These are phyloP conservation scores for Neonectria faginata DNA, from an alignment of 2,329 filamentous ascomycete species.

Conservation along the genomic window DNA sequence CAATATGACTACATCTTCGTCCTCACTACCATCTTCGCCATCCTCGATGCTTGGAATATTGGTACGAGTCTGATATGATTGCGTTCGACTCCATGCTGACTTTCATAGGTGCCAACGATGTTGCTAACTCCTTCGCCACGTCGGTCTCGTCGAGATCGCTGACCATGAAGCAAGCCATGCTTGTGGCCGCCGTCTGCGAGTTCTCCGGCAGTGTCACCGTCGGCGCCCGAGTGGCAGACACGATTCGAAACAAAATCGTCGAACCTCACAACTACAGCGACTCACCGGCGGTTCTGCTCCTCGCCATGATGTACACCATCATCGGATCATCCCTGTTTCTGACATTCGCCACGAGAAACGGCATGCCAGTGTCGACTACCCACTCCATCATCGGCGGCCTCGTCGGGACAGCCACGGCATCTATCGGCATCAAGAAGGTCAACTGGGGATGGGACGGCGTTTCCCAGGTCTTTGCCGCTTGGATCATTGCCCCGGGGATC, in stretches of 20 bases:
- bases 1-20: slow-evolving; percentile 69
- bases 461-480: slow-evolving; percentile 54
- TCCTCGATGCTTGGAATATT: slow-evolving; percentile 71
- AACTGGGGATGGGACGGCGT: slow-evolving; percentile 54
- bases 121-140: slow-evolving; percentile 61
- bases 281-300: slow-evolving; percentile 60
- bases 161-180: slow-evolving; percentile 60
- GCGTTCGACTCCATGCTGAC: slow-evolving; percentile 18
- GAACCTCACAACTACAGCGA: slow-evolving; percentile 56
- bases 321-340: slow-evolving; percentile 64
- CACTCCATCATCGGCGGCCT: slow-evolving; percentile 62
- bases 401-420: slow-evolving; percentile 52
- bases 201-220: slow-evolving; percentile 58
- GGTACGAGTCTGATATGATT: slow-evolving; percentile 49
- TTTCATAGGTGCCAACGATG: slow-evolving; percentile 59
- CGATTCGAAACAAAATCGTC: slow-evolving; percentile 61
- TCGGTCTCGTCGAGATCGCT: slow-evolving; percentile 60
- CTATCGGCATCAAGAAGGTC: slow-evolving; percentile 51
- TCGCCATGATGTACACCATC: slow-evolving; percentile 67
- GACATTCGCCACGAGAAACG: slow-evolving; percentile 62
- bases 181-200: slow-evolving; percentile 57
- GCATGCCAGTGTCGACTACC: slow-evolving; percentile 66
- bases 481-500: slow-evolving; percentile 52
- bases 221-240: slow-evolving; percentile 54
- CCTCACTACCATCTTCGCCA: slow-evolving; percentile 66